Evolutionary conservation across 2,329 filamentous ascomycete species (phyloP).

Genomic region (Pseudogymnoascus sp.): DNA sequence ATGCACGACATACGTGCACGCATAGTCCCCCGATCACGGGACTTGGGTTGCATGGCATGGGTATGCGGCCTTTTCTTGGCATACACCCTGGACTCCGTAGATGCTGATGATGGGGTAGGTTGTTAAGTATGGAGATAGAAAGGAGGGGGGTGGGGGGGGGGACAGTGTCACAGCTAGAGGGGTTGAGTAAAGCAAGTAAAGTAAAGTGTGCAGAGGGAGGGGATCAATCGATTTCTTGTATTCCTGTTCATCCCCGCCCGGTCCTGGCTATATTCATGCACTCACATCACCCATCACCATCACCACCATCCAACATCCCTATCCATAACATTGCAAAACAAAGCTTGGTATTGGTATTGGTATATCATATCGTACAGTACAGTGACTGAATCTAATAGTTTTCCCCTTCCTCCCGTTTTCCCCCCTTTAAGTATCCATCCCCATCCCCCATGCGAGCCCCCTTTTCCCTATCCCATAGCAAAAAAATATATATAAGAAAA

Average conservation of each 20-base stretch:
- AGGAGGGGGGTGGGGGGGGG: too few species aligned
- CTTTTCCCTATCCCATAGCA: background rate
- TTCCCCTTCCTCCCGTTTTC: background rate
- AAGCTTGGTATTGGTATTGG: background rate
- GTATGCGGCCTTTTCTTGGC: background rate
- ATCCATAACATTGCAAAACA: too few species aligned
- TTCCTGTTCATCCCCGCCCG: background rate
- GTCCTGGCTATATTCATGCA: too few species aligned
- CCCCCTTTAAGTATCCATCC: background rate
- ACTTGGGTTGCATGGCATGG: background rate
- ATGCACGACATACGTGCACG: slow-evolving; percentile 5
- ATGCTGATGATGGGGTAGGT: too few species aligned
- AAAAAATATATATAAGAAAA: background rate
- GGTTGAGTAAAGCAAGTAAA: too few species aligned
- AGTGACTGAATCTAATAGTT: background rate
- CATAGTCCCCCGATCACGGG: background rate
- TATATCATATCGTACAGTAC: background rate
- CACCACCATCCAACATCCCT: too few species aligned
- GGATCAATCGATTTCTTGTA: background rate
- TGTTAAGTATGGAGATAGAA: too few species aligned
- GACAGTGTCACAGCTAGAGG: background rate
- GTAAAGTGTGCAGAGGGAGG: background rate
- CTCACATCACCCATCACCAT: too few species aligned
- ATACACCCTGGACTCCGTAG: too few species aligned
- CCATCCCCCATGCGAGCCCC: background rate